These are phyloP conservation scores for Paramecium sonneborni DNA, from an alignment of 73 alveolate genomes.

Conservation along the genomic window DNA sequence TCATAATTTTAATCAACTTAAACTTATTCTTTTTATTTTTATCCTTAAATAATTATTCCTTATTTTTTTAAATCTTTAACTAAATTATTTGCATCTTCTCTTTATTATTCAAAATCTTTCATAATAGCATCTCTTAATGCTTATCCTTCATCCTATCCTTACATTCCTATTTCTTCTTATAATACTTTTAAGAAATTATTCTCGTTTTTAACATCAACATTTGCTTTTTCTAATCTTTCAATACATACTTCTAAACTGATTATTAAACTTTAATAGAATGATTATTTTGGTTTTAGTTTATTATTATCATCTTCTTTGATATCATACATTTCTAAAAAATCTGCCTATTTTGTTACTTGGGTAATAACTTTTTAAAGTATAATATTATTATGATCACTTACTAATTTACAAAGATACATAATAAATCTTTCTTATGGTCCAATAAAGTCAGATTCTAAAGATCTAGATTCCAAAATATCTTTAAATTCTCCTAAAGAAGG, in stretches of 20 bases:
- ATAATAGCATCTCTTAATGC: background rate
- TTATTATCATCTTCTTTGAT: background rate
- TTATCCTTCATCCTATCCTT: background rate
- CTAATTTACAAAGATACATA: slow-evolving; percentile 15
- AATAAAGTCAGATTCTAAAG: background rate
- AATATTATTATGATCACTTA: slow-evolving; percentile 34
- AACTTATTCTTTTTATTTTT: background rate
- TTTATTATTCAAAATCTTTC: background rate
- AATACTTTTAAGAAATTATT: background rate
- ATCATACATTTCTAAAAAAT: slow-evolving; percentile 44
- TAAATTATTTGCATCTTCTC: slow-evolving; percentile 13
- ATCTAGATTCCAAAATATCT: background rate
- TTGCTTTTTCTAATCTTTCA: slow-evolving; percentile 43
- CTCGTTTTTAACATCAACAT: background rate
- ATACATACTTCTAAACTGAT: background rate
- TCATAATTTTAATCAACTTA: background rate
- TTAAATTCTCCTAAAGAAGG: background rate
- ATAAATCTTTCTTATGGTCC: slow-evolving; percentile 35
- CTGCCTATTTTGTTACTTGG: background rate
- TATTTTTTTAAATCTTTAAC: background rate
- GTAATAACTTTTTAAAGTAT: background rate
- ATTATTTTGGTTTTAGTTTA: background rate
- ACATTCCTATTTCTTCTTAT: background rate
- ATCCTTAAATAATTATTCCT: background rate
- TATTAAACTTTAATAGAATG: background rate